Evolutionary conservation across 352 stramenopile genomes (phyloP), one percentile per base, ranked within the genome.

Genomic region (Peronospora farinosa): DNA sequence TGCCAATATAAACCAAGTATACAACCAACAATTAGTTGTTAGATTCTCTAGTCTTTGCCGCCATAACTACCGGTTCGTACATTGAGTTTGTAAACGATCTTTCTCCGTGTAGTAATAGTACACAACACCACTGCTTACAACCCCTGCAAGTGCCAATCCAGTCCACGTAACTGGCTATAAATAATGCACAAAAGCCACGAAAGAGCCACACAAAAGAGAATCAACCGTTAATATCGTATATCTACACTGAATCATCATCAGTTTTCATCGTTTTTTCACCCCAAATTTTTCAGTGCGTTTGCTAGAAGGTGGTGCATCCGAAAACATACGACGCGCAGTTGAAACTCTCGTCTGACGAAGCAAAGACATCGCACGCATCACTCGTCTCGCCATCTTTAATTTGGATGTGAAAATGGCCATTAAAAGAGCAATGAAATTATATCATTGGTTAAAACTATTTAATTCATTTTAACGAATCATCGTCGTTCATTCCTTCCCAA

Each of bases 51-150:
- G 23, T 7, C 23, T 27, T 27, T 27, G 23, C 23, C 23, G 23
- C 6, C 23, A 7, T 27, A 27, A 27, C 0, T 27, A 27, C 23
- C 23, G 23, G 23, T 25, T 40, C 76, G 50, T 55, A 88, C 77
- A 87, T 64, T 91, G 78, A 12, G 76, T 91, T 65, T 95, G 79
- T 36, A 91, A 53, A 0, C 82, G 76, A 38, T 95, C 82, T 65
- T 96, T 96, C 70, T 96, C 83, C 33, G 57, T 68, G 57, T 91
- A 85, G 66, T 95, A 97, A 63, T 96, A 96, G 59, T 82, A 79
- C 51, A 95, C 79, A 1, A 76, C 70, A 21, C 82, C 87, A 8
- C 65, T 72, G 31, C 84, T 84, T 33, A 90, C 58, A 15, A 80
- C 68, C 2, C 71, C 79, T 12, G 82, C 77, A 4, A 96, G 57